These are phyloP conservation scores for Tolypocladium paradoxum DNA, from an alignment of 2,329 filamentous ascomycete species.

Conservation along the genomic window DNA sequence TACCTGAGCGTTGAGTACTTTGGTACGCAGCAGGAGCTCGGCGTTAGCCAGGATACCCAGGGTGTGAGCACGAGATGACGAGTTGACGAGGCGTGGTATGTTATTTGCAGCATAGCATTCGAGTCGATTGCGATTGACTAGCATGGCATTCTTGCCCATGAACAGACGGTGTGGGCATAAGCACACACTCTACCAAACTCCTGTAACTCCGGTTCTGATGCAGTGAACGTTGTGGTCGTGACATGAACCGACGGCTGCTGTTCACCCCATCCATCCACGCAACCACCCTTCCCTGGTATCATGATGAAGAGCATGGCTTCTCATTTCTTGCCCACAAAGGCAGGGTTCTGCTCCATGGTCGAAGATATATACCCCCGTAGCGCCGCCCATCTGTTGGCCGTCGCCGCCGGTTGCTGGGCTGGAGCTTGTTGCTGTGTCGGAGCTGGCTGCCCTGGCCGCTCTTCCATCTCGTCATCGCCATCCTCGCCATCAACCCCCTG, in stretches of 20 bases:
- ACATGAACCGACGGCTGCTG: neutral
- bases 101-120: neutral
- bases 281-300: neutral
- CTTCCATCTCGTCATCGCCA: slow-evolving; percentile 2
- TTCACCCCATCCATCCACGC: neutral
- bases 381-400: slow-evolving; percentile 63
- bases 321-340: slow-evolving; percentile 39
- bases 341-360: slow-evolving; percentile 82
- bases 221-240: neutral
- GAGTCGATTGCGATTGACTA: neutral
- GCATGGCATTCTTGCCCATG: neutral
- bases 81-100: neutral
- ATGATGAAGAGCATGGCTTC: neutral
- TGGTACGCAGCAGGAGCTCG: neutral
- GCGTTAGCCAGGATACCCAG: neutral
- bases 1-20: neutral
- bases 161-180: neutral
- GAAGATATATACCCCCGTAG: slow-evolving; percentile 73
- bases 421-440: slow-evolving; percentile 6
- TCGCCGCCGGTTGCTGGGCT: slow-evolving; percentile 20
- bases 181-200: neutral
- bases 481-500: slow-evolving; percentile 8
- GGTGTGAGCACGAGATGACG: neutral
- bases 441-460: neutral
- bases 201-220: neutral